These are phyloP conservation scores for Suillus clintonianus DNA, from an alignment of 768 basidiomycete genomes.

Conservation along the genomic window DNA sequence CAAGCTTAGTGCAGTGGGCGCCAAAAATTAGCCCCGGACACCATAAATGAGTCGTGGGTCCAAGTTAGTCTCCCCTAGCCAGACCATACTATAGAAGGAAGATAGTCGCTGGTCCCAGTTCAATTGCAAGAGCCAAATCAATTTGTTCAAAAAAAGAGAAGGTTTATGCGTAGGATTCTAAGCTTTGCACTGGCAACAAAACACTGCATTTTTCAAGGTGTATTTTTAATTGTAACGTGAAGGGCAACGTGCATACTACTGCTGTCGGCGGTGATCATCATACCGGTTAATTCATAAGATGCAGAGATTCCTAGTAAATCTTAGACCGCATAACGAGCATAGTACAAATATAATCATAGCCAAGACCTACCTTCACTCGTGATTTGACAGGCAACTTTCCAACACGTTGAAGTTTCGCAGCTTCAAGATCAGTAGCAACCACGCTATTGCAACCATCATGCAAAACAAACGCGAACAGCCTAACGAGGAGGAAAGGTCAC, in stretches of 20 bases:
- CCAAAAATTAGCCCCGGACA: too few relatives aligned
- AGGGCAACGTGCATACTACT: not conserved
- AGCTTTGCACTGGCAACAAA: not conserved
- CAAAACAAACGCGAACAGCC: not conserved
- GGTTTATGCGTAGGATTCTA: too few relatives aligned
- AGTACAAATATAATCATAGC: not conserved
- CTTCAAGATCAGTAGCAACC: not conserved
- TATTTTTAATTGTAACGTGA: not conserved
- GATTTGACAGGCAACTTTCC: not conserved
- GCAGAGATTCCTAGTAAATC: not conserved
- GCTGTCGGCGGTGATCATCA: not conserved
- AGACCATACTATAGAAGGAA: too few relatives aligned
- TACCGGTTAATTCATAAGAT: not conserved
- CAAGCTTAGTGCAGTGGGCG: not conserved
- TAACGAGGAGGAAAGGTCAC: not conserved
- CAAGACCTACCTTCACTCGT: not conserved
- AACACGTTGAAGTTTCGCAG: not conserved
- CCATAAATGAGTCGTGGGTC: not conserved
- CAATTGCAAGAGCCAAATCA: too few relatives aligned
- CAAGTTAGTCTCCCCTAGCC: too few relatives aligned
- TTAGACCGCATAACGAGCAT: not conserved
- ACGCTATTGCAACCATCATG: not conserved
- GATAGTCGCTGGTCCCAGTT: too few relatives aligned
- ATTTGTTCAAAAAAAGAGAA: too few relatives aligned
- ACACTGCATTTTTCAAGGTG: not conserved